Percentiles rank a stretch among this genome's conserved stretches.
Conservation (phyloP, 2,329 filamentous ascomycete genomes). For the Penicillium sp. region DNA sequence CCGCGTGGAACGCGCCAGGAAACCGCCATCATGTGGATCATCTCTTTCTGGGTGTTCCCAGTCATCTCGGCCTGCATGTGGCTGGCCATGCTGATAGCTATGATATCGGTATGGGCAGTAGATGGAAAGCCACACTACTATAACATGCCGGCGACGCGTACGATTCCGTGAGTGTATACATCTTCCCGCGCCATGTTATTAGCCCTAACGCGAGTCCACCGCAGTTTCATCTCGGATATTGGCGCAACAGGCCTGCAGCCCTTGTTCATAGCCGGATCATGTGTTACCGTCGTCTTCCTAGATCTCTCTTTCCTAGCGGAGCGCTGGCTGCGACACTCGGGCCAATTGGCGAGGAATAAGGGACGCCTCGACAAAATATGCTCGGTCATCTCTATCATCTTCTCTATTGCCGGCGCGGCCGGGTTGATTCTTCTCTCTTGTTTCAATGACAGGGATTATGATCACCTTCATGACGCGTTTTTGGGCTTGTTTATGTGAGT, state of each 20-base stretch:
- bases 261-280: conserved; percentile 58
- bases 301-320: conserved; percentile 77
- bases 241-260: conserved; percentile 58
- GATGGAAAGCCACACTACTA: conserved; percentile 51
- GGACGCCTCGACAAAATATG: conserved; percentile 36
- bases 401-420: conserved; percentile 70
- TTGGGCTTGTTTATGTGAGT: conserved; percentile 70
- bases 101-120: conserved; percentile 56
- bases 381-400: conserved; percentile 42
- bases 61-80: conserved; percentile 56
- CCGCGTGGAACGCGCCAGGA: no score
- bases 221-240: conserved; percentile 50
- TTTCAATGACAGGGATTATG: conserved; percentile 75
- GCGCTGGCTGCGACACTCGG: conserved; percentile 77
- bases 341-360: conserved; percentile 72
- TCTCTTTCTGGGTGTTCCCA: conserved; percentile 54
- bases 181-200: neutral
- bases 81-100: conserved; percentile 57
- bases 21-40: conserved; percentile 36
- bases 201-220: no score
- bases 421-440: conserved; percentile 80
- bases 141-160: conserved; percentile 50
- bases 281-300: conserved; percentile 70
- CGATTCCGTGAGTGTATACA: conserved; percentile 46
- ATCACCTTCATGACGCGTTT: conserved; percentile 68